Base-by-base conservation (phyloP, 805 yeast genomes). In the Peterozyma toletana region DNA sequence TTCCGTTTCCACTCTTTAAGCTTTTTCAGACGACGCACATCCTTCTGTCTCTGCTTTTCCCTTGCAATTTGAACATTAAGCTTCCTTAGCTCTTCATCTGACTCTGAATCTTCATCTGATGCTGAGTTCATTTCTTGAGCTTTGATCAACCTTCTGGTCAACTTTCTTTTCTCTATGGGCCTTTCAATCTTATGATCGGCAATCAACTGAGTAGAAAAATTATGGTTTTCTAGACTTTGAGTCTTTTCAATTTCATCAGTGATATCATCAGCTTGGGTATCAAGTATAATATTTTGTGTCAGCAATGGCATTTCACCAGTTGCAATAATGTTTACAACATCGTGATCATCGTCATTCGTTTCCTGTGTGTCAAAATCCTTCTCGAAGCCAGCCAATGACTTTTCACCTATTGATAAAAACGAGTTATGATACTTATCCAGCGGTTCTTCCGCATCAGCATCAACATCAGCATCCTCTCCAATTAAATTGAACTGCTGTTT, bases 1-100 rank as follows among this genome's bases (percentile, higher is more conserved):
- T 64, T 70, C 29, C 73, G 64, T 48, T 75, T 83, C 67, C 82
- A 60, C 48, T 78, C 85, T 48, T 64, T 53, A 45, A 64, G 73
- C 41, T 75, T 62, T 39, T 57, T 52, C 38, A 50, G 49, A 33
- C 59, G 50, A 15, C 51, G 48, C 7, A 40, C 41, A 29, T 56
- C 59, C 16, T 57, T 56, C 11, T 41, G 43, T 36, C 48, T 52
- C 38, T 50, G 56, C 1, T 57, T 56, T n/a, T 51, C 54, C 35
- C 51, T 56, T 5, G 59, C 43, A 17, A 44, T 41, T 44, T 55
- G 58, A 9, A 36, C 21, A 11, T 48, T 37, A 9, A 47, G 36
- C 11, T 49, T 43, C 5, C 61, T 47, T 13, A 42, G 34, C 64
- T 53, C 46, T 62, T 63, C 56, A 52, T 66, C 48, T 55, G 70